phyloP scores from a whole-genome alignment of 257 asterid species.

The Linaria vulgaris region DNA sequence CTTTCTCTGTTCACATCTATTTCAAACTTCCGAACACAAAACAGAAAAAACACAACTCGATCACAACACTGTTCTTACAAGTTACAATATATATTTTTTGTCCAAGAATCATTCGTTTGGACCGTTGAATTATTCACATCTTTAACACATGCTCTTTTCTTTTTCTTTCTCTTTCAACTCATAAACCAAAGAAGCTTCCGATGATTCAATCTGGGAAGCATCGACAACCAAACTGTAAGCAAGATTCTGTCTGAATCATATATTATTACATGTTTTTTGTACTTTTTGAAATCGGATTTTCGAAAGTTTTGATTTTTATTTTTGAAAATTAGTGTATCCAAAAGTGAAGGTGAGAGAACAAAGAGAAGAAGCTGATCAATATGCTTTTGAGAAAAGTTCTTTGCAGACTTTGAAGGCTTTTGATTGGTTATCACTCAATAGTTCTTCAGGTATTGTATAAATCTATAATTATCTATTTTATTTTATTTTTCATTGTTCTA shows the following conservation, averaged over 20 bases:
- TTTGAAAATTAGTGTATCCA: slow-evolving; percentile 62
- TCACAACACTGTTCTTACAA: slow-evolving; percentile 7
- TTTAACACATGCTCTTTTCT: slow-evolving; percentile 17
- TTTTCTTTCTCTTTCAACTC: background rate
- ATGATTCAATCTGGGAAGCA: slow-evolving; percentile 24
- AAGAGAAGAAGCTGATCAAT: slow-evolving; percentile 64
- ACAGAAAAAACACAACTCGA: slow-evolving; percentile 1
- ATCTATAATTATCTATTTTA: background rate
- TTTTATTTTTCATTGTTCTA: background rate
- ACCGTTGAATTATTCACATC: slow-evolving; percentile 25
- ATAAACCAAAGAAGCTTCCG: slow-evolving; percentile 18
- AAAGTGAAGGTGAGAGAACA: slow-evolving; percentile 78
- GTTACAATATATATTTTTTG: no score
- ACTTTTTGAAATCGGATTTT: slow-evolving; percentile 35
- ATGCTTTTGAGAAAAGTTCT: slow-evolving; percentile 62
- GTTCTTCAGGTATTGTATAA: slow-evolving; percentile 50
- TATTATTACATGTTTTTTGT: slow-evolving; percentile 9
- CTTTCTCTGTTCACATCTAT: no score
- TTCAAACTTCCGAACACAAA: slow-evolving; percentile 17
- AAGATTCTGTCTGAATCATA: slow-evolving; percentile 6
- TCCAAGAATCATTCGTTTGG: slow-evolving; percentile 27
- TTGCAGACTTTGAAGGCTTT: slow-evolving; percentile 67
- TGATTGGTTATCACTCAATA: slow-evolving; percentile 52
- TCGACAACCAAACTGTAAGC: slow-evolving; percentile 29
- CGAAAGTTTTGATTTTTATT: slow-evolving; percentile 6